Base-by-base conservation (phyloP, 495 filamentous ascomycete genomes). In the Bacidia gigantensis region DNA sequence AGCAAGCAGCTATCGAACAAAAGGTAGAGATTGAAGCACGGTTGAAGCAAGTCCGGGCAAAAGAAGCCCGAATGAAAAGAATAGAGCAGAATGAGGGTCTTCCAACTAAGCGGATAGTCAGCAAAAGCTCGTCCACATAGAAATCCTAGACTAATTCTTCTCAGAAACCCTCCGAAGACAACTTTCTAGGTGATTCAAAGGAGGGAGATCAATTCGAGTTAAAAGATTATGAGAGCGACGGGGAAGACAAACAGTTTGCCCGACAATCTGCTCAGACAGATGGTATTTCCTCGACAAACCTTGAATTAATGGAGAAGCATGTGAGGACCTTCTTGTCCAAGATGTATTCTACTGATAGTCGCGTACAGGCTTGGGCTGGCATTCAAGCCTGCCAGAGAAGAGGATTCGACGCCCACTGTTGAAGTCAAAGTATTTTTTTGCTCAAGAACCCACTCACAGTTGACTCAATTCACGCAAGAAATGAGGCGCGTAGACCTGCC, bases 391-490 rank as follows among this genome's bases (percentile, higher is more conserved):
- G 71, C 75, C 3, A 70, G 75, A 26, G 66, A 71, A 5, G 69
- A 72, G 41, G 72, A 74, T 12, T 63, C 68, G 11, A 78, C 81
- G 49, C 61, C 70, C 11, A 74, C 75, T 22, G 71, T 78, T 47
- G 73, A 80, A 44, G 70, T 82, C 18, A 89, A 87, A 73, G 86
- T 98, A 23, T 95, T 86, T 64, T 97, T 85, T 64, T 95, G 89
- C 52, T 97, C 92, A 12, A 74, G 92, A 58, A 98, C 92, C 1
- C 92, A 98, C 60, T 97, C 92, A 0, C 92, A 98, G 60, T 67
- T 97, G 18, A 84, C 83, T 3, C 92, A 98, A 65, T 96, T 98
- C 61, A 82, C 89, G n/a, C 79, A 81, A 49, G 93, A 98, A 60
- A 68, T 98, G 26, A 79, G 84, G 2, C 80, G 87, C n/a, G 86